Base-by-base conservation (phyloP, 345 rosid species). In the Nasturtium officinale region DNA sequence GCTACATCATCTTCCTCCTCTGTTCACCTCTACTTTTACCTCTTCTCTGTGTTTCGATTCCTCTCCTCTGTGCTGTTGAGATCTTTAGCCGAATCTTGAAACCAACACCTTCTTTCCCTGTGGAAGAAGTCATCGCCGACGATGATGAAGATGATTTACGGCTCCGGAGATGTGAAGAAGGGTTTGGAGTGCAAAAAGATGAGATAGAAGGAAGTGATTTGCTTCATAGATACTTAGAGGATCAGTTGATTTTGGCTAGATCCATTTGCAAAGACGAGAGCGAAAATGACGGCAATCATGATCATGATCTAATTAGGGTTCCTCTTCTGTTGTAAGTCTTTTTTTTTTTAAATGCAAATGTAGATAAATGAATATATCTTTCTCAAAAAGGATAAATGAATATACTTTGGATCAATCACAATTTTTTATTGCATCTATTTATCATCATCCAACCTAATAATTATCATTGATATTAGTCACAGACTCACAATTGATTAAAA, bases 151-250 rank as follows among this genome's bases (percentile, higher is more conserved):
- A 75, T 12, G 82, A 70, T 30, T 78, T 61, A 18, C 60, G 79
- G 61, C 67, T 87, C 25, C 80, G 87, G 74, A 61, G 72, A 32
- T 83, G 89, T 59, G 87, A 86, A 58, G 92, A 84, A 63, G 92
- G 90, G 10, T 84, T 15, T 1, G 76, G 32, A 25, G 81, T 17
- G 3, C 56, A 61, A 28, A 86, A 61, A 10, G 53, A 50, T 29
- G 82, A 69, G 40, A 82, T 26, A 9, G 58, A 54, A 28, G 86
- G 71, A 71, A 66, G 77, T 8, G 82, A 84, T 47, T 57, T 88
- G 67, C 83, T 86, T 51, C 83, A 83, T 40, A 83, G 90, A 77
- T 88, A 88, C 77, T 76, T 88, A 59, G 93, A 86, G 63, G 90
- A 88, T 83, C 90, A 88, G 72, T 35, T 87, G 72, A 29, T 66